Evolutionary conservation across 2,329 filamentous ascomycete genomes (phyloP).

Genomic region (Penicillium sp.): DNA sequence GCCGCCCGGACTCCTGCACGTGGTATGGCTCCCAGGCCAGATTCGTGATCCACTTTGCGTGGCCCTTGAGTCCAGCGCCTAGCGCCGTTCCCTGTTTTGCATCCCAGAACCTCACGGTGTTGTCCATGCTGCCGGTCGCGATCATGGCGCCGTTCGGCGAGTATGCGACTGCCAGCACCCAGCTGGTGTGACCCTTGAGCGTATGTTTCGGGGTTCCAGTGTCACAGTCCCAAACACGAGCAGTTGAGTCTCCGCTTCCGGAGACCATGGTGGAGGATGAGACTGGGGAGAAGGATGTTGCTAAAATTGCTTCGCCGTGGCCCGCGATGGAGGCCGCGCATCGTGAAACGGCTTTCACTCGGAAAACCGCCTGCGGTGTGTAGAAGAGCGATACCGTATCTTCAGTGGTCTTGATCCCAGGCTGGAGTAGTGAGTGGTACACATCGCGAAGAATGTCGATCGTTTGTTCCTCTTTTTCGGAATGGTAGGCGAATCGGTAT

Average conservation of each 20-base stretch:
- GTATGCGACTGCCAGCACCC: conserved; percentile 86
- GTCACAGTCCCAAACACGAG: conserved; percentile 90
- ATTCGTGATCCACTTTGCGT: conserved; percentile 84
- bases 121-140: conserved; percentile 91
- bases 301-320: conserved; percentile 86
- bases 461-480: conserved; percentile 38
- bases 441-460: conserved; percentile 50
- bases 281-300: conserved; percentile 79
- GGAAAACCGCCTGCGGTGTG: conserved; percentile 87
- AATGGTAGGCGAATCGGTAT: conserved; percentile 64
- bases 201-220: conserved; percentile 87
- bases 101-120: conserved; percentile 86
- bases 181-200: conserved; percentile 80
- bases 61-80: conserved; percentile 74
- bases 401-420: conserved; percentile 57
- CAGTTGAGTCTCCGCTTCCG: conserved; percentile 87
- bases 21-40: conserved; percentile 95
- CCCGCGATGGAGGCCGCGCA: conserved; percentile 86
- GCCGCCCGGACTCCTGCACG: conserved; percentile 69
- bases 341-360: conserved; percentile 85
- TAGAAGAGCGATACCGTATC: conserved; percentile 63
- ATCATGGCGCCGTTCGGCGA: conserved; percentile 78
- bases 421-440: conserved; percentile 54
- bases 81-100: conserved; percentile 73
- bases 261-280: conserved; percentile 77